phyloP scores from a whole-genome alignment of 2,329 filamentous ascomycete genomes.

The Huntiella decipiens region DNA sequence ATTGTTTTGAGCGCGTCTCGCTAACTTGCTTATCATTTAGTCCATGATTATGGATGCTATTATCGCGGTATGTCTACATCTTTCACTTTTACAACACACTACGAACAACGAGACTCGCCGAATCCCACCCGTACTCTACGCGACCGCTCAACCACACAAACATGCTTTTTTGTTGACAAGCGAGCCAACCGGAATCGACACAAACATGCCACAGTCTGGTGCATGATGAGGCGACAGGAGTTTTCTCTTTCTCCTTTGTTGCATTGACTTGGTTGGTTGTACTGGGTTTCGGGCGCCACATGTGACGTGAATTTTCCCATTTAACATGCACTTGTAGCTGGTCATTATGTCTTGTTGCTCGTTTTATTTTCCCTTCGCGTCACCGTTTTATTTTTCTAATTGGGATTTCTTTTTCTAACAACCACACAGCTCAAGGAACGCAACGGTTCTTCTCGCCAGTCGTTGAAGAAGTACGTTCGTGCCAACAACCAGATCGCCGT shows the following conservation, averaged over 20 bases:
- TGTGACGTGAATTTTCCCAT: neutral
- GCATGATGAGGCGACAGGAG: too few relatives aligned
- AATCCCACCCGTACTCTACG: too few relatives aligned
- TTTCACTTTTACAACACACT: constrained; percentile 5
- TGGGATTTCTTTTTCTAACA: constrained; percentile 21
- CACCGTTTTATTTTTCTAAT: constrained; percentile 6
- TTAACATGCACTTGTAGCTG: neutral
- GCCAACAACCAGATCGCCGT: constrained; percentile 32
- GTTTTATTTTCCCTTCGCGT: constrained; percentile 8
- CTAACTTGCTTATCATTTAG: constrained; percentile 23
- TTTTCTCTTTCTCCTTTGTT: constrained; percentile 2
- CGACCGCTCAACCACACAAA: too few relatives aligned
- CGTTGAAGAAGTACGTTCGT: constrained; percentile 42
- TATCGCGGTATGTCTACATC: constrained; percentile 32
- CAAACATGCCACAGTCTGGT: too few relatives aligned
- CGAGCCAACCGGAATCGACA: too few relatives aligned
- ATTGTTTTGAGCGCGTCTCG: neutral
- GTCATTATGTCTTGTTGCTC: neutral
- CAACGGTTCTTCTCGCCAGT: constrained; percentile 42
- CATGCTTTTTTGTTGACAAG: neutral
- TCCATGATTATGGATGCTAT: constrained; percentile 47
- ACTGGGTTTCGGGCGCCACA: constrained; percentile 2
- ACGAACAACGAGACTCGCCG: too few relatives aligned
- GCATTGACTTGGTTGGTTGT: neutral
- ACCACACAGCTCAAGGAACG: constrained; percentile 38